Conservation (phyloP, 352 stramenopile species). For the Globisporangium megalacanthum region DNA sequence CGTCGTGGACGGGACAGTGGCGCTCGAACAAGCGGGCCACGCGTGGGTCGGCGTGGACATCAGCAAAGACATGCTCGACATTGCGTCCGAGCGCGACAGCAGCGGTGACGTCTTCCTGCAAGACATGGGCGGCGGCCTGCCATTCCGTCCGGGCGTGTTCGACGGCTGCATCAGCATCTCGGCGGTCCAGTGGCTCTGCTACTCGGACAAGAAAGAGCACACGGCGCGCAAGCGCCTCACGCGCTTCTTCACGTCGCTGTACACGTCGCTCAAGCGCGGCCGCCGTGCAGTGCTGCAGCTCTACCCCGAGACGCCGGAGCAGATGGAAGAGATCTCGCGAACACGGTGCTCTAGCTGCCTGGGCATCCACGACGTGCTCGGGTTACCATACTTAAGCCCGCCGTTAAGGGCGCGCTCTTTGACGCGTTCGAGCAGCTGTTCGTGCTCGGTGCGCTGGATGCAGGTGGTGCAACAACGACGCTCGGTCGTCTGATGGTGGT, state of each 20-base stretch:
- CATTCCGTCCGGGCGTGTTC: constrained; percentile 97
- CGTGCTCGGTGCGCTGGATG: constrained; percentile 57
- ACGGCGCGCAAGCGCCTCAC: constrained; percentile 91
- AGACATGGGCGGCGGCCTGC: constrained; percentile 98
- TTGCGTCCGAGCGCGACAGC: constrained; percentile 93
- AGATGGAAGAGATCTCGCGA: constrained; percentile 95
- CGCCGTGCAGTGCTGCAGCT: constrained; percentile 97
- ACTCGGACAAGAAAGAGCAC: constrained; percentile 97
- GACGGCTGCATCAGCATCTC: constrained; percentile 99
- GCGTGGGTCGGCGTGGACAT: constrained; percentile 98
- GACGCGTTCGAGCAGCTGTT: constrained; percentile 77
- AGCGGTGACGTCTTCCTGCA: constrained; percentile 87
- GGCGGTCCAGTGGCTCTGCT: constrained; percentile 99
- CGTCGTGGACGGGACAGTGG: too few relatives aligned
- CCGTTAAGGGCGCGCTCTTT: constrained; percentile 63
- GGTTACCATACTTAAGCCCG: constrained; percentile 63
- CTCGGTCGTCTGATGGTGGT: constrained; percentile 73
- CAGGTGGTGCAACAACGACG: constrained; percentile 37
- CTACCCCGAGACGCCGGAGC: constrained; percentile 97
- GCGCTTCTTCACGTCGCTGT: constrained; percentile 96
- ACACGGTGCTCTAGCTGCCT: constrained; percentile 91
- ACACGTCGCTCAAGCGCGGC: constrained; percentile 80
- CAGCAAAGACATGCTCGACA: constrained; percentile 97
- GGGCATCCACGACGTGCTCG: constrained; percentile 64
- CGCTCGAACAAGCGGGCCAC: constrained; percentile 90